Conservation (phyloP, 2,329 filamentous ascomycete genomes). For the Sarocladium kiliense region DNA sequence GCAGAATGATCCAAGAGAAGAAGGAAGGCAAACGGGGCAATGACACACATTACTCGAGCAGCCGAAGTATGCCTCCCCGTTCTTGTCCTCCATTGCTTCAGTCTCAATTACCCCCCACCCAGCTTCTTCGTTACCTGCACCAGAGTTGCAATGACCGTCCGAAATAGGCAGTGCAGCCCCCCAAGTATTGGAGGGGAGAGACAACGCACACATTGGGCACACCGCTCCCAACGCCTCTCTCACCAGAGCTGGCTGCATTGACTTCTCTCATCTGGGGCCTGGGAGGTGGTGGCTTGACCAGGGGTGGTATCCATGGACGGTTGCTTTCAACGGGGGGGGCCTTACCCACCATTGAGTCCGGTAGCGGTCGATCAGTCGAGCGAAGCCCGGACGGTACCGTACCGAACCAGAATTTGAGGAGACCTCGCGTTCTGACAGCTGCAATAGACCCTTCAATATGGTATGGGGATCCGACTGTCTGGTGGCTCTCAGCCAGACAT, state of each 20-base stretch:
- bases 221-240: not conserved
- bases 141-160: not conserved
- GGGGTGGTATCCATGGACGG: not conserved
- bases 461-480: not conserved
- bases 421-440: not conserved
- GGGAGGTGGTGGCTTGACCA: not conserved
- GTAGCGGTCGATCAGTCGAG: conserved; percentile 4
- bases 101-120: not conserved
- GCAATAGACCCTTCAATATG: not conserved
- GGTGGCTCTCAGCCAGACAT: not conserved
- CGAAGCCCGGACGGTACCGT: not conserved
- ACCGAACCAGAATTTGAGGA: conserved; percentile 1
- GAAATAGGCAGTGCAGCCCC: not conserved
- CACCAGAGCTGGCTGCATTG: not conserved
- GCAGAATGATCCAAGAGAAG: not conserved
- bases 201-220: not conserved
- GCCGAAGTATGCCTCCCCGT: not conserved
- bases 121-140: not conserved
- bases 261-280: not conserved
- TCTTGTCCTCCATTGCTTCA: not conserved
- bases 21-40: not conserved
- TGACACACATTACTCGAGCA: not conserved
- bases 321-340: not conserved
- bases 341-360: not conserved
- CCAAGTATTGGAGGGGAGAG: not conserved